Percentiles rank a stretch among this genome's conserved stretches.
Conservation (phyloP, 2,329 filamentous ascomycete genomes). For the Fusarium albidum region DNA sequence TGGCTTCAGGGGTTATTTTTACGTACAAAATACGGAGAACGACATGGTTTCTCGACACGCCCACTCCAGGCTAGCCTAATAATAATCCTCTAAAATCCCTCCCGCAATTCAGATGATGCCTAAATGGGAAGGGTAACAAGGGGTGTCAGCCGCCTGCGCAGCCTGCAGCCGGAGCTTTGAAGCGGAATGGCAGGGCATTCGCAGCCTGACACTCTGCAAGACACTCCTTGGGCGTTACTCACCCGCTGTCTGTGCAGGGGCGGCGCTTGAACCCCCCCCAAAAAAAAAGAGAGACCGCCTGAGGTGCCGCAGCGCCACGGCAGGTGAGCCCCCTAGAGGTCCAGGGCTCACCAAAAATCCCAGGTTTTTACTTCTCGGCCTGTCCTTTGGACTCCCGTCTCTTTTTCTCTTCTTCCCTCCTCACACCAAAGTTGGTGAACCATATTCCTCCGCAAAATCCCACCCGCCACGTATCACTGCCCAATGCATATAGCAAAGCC, state of each 20-base stretch:
- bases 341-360: slow-evolving; percentile 34
- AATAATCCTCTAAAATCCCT: slow-evolving; percentile 31
- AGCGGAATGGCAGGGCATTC: not conserved
- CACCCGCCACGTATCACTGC: slow-evolving; percentile 34
- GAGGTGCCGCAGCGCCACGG: slow-evolving; percentile 22
- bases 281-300: slow-evolving; percentile 35
- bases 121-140: slow-evolving; percentile 22
- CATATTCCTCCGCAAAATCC: slow-evolving; percentile 22
- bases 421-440: slow-evolving; percentile 42
- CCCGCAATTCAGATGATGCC: slow-evolving; percentile 24
- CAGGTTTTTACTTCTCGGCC: slow-evolving; percentile 32
- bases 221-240: slow-evolving; percentile 8
- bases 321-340: slow-evolving; percentile 12
- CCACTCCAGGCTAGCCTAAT: slow-evolving; percentile 16
- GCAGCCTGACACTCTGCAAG: slow-evolving; percentile 11
- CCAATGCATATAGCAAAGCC: slow-evolving; percentile 66
- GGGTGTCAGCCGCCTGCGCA: too few species aligned
- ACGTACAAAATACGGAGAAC: slow-evolving; percentile 15
- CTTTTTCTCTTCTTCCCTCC: slow-evolving; percentile 26
- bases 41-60: slow-evolving; percentile 17
- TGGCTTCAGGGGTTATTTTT: slow-evolving; percentile 31
- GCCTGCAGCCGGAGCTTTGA: not conserved
- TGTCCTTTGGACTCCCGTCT: slow-evolving; percentile 21
- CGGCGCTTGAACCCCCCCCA: too few species aligned
- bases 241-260: slow-evolving; percentile 17